Percentiles rank a stretch among this genome's conserved stretches.
These are phyloP conservation scores for Sisymbrium altissimum DNA, from an alignment of 345 rosid genomes.

Conservation along the genomic window DNA sequence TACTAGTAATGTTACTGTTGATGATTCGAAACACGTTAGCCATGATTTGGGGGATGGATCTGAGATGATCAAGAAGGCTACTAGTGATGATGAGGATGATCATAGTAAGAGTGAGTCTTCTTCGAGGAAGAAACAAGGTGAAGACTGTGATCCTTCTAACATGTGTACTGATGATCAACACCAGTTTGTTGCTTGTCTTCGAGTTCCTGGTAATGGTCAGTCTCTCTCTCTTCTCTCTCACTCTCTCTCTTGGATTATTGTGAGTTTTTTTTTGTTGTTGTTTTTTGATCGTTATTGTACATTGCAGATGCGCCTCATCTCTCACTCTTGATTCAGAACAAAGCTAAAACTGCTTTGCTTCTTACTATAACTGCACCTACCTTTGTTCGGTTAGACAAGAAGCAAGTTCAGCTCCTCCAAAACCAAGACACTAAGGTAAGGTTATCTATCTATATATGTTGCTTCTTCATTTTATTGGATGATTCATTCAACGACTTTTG, in stretches of 20 bases:
- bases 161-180: conserved; percentile 52
- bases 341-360: conserved; percentile 44
- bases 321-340: conserved; percentile 69
- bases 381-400: conserved; percentile 45
- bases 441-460: background rate
- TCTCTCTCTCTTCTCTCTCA: background rate
- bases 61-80: background rate
- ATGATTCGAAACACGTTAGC: background rate
- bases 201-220: conserved; percentile 77
- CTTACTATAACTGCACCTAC: conserved; percentile 60
- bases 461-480: background rate
- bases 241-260: background rate
- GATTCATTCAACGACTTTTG: background rate
- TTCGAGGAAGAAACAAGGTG: conserved; percentile 35
- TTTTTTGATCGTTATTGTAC: background rate
- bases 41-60: conserved; percentile 6
- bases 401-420: conserved; percentile 45
- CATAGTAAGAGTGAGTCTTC: conserved; percentile 2
- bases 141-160: conserved; percentile 66
- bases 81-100: background rate
- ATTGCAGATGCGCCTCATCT: conserved; percentile 61
- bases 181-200: conserved; percentile 70
- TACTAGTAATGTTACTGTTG: conserved; percentile 20
- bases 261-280: background rate
- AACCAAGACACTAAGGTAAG: conserved; percentile 53